A percentile compares a stretch with the other conserved stretches of the same genome.
These are phyloP conservation scores for Oryza coarctata DNA, from an alignment of 176 grass and related monocot species.

Conservation along the genomic window DNA sequence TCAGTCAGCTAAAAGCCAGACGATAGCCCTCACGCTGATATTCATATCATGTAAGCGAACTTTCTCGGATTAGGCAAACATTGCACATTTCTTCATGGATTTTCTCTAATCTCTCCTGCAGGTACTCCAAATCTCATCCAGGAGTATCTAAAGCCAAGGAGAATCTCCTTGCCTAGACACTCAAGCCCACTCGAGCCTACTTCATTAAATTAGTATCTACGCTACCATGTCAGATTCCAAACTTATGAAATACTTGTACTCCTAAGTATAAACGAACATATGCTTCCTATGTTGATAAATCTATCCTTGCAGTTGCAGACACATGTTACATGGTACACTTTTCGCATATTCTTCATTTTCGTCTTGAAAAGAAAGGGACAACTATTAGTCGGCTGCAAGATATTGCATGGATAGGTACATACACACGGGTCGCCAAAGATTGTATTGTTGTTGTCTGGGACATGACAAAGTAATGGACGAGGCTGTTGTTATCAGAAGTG, in stretches of 20 bases:
- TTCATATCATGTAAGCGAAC: conserved; percentile 19
- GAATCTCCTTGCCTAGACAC: neutral
- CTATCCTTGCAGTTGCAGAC: neutral
- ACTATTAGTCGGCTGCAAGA: conserved; percentile 28
- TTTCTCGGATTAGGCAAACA: conserved; percentile 26
- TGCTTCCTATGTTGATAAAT: neutral
- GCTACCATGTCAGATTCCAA: neutral
- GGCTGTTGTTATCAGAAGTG: conserved; percentile 36
- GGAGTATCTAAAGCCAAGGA: neutral
- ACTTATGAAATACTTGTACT: neutral
- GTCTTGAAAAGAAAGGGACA: conserved; percentile 21
- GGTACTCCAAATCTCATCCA: neutral
- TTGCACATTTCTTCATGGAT: conserved; percentile 25
- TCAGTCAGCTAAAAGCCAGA: conserved; percentile 25
- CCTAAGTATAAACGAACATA: neutral
- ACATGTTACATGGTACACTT: neutral
- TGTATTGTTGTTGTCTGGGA: conserved; percentile 37
- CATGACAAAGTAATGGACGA: conserved; percentile 20
- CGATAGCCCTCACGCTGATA: neutral
- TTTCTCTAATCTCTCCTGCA: neutral
- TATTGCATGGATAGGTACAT: conserved; percentile 53
- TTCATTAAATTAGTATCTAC: neutral
- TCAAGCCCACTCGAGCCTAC: neutral
- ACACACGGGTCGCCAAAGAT: conserved; percentile 26
- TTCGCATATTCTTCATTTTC: neutral